These are phyloP conservation scores for Discostella pseudostelligera DNA, from an alignment of 108 stramenopile species.

Conservation along the genomic window DNA sequence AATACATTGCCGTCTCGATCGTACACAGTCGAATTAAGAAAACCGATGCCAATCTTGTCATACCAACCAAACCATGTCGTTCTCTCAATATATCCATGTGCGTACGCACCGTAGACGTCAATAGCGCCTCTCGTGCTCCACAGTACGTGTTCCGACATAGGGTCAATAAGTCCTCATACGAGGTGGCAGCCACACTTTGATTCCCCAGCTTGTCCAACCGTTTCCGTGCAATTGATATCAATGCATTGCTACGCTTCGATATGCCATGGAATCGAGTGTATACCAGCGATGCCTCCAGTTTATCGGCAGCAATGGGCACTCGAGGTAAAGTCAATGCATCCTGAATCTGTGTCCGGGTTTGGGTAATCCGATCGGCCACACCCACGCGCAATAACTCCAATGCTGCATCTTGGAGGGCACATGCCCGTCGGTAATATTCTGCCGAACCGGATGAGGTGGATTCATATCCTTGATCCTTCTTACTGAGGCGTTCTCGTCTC, in stretches of 20 bases:
- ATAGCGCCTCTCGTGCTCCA: slow-evolving; percentile 57
- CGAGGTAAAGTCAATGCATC: slow-evolving; percentile 63
- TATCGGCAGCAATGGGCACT: slow-evolving; percentile 70
- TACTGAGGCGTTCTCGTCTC: slow-evolving; percentile 2
- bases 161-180: slow-evolving; percentile 72
- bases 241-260: slow-evolving; percentile 69
- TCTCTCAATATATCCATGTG: slow-evolving; percentile 85
- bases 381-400: slow-evolving; percentile 73
- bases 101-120: slow-evolving; percentile 63
- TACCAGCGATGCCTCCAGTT: slow-evolving; percentile 80
- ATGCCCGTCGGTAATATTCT: slow-evolving; percentile 79
- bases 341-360: slow-evolving; percentile 59
- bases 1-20: slow-evolving; percentile 77
- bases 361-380: slow-evolving; percentile 80
- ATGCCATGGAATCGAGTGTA: slow-evolving; percentile 91
- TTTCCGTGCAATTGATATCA: slow-evolving; percentile 61
- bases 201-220: slow-evolving; percentile 58
- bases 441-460: slow-evolving; percentile 51
- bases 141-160: slow-evolving; percentile 81
- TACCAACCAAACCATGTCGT: slow-evolving; percentile 82
- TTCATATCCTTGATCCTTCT: slow-evolving; percentile 7
- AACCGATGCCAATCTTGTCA: slow-evolving; percentile 85
- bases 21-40: slow-evolving; percentile 87
- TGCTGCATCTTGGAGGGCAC: slow-evolving; percentile 83
- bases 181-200: slow-evolving; percentile 24